Evolutionary conservation across 805 yeast species (phyloP).

Genomic region (Saccharomycopsis fibuligera): DNA sequence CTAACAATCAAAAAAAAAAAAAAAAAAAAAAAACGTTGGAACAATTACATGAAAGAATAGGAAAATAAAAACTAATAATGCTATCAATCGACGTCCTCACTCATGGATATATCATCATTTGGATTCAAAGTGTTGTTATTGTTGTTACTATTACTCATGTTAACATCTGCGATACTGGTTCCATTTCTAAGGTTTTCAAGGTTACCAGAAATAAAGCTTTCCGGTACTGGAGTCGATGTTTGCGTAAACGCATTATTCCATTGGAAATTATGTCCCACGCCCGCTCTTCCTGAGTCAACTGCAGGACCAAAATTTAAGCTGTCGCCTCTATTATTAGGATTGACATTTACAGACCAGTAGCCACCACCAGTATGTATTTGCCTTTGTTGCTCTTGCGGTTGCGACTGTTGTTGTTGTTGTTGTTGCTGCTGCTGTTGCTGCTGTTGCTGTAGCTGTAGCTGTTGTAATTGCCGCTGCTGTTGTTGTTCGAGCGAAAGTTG

Average conservation of each 20-base stretch:
- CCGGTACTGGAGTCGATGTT: neutral
- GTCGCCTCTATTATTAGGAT: neutral
- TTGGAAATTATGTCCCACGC: constrained; percentile 2
- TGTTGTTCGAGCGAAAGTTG: neutral
- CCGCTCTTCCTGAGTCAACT: no score
- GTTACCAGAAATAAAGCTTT: neutral
- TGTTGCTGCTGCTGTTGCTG: neutral
- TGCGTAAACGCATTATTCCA: constrained; percentile 7
- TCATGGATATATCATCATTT: neutral
- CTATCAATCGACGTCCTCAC: neutral
- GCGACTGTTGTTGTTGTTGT: neutral
- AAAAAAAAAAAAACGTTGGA: neutral
- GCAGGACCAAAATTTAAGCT: neutral
- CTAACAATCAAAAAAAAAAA: neutral
- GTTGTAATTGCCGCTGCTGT: neutral
- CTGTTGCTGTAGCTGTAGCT: neutral
- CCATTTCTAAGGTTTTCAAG: no score
- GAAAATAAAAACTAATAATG: neutral
- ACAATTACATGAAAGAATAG: neutral
- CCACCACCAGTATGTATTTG: neutral
- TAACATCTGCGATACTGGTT: no score
- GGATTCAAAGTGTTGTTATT: neutral
- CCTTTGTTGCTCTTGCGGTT: neutral
- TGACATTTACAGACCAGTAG: neutral
- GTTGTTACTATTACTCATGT: neutral